Evolutionary conservation across 2,329 filamentous ascomycete species (phyloP).

Genomic region (Fusarium compactum): DNA sequence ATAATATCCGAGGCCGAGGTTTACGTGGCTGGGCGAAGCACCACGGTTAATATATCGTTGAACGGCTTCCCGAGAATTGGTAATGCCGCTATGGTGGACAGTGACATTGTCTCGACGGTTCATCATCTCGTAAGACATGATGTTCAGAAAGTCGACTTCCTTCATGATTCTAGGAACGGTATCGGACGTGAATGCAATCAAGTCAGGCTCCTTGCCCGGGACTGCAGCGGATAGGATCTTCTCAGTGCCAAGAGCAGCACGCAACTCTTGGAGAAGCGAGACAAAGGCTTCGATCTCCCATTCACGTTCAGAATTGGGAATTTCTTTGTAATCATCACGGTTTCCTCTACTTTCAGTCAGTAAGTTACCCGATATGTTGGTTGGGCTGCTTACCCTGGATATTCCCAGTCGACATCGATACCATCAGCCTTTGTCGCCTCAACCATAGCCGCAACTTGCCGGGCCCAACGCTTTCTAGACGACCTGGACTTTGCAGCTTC

Average conservation of each 20-base stretch:
- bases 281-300: slow-evolving; percentile 75
- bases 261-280: slow-evolving; percentile 68
- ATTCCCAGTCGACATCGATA: slow-evolving; percentile 74
- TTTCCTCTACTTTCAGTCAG: slow-evolving; percentile 65
- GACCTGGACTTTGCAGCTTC: slow-evolving; percentile 64
- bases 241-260: slow-evolving; percentile 64
- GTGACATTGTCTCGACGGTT: slow-evolving; percentile 75
- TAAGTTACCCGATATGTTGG: background rate
- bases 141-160: slow-evolving; percentile 75
- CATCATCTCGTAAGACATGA: slow-evolving; percentile 78
- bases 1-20: slow-evolving; percentile 76
- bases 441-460: slow-evolving; percentile 74
- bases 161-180: slow-evolving; percentile 69
- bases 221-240: slow-evolving; percentile 77
- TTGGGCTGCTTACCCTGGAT: slow-evolving; percentile 58
- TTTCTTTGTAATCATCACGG: slow-evolving; percentile 75
- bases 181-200: slow-evolving; percentile 73
- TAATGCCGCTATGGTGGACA: slow-evolving; percentile 73
- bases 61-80: slow-evolving; percentile 65
- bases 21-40: slow-evolving; percentile 64
- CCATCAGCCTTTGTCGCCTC: slow-evolving; percentile 73
- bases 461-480: slow-evolving; percentile 69
- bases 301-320: slow-evolving; percentile 69
- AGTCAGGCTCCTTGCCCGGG: slow-evolving; percentile 72
- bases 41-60: slow-evolving; percentile 70